Percentiles rank a stretch among this genome's conserved stretches.
Evolutionary conservation across 768 basidiomycete genomes (phyloP).

Genomic region (Podaxis rugospora): DNA sequence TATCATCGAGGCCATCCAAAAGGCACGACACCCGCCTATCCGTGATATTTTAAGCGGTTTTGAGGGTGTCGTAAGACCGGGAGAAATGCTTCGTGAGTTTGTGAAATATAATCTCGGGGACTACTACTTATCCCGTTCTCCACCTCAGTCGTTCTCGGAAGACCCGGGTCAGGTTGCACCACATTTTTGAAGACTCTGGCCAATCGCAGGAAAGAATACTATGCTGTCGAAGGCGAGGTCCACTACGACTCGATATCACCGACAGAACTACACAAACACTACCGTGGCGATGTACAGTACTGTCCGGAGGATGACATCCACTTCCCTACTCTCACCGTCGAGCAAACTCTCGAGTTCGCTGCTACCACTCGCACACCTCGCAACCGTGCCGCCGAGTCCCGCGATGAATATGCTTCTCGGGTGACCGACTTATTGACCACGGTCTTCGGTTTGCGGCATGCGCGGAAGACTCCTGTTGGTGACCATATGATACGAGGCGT

Average conservation of each 20-base stretch:
- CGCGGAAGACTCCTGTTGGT: constrained; percentile 70
- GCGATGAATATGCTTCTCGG: constrained; percentile 37
- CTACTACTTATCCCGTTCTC: background rate
- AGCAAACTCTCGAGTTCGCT: constrained; percentile 70
- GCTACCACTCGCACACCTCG: constrained; percentile 65
- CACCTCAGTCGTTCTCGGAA: constrained; percentile 69
- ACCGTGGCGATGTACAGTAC: constrained; percentile 78
- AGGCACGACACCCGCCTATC: constrained; percentile 54
- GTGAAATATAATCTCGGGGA: constrained; percentile 29
- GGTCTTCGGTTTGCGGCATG: constrained; percentile 74
- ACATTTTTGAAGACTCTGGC: constrained; percentile 80
- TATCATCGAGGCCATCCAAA: constrained; percentile 40
- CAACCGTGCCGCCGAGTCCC: constrained; percentile 38
- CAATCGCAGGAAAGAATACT: constrained; percentile 68
- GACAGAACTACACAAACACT: constrained; percentile 55
- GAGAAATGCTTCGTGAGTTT: constrained; percentile 74
- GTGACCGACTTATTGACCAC: constrained; percentile 54
- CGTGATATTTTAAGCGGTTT: constrained; percentile 61
- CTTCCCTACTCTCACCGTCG: constrained; percentile 79
- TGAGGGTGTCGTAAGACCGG: constrained; percentile 60
- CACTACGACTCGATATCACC: constrained; percentile 75
- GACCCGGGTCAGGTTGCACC: constrained; percentile 81
- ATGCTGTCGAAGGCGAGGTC: constrained; percentile 65
- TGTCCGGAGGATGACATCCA: constrained; percentile 85
- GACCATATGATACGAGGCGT: constrained; percentile 71